These are phyloP conservation scores for Amaranthus cruentus DNA, from an alignment of 148 eudicot genomes.

Conservation along the genomic window DNA sequence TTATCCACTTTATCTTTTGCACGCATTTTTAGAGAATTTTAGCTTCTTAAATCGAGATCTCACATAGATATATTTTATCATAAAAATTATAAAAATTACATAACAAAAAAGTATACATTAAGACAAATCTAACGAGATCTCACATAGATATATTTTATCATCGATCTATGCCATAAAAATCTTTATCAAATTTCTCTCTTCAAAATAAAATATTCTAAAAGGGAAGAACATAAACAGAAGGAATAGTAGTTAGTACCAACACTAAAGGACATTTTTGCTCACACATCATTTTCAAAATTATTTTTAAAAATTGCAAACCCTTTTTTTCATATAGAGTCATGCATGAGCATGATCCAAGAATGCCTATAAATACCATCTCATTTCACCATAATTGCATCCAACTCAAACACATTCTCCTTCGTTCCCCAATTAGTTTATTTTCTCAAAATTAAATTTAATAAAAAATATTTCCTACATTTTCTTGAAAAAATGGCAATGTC, in stretches of 20 bases:
- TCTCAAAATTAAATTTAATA: neutral
- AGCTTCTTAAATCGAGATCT: too few relatives aligned
- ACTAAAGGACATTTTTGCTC: constrained; percentile 12
- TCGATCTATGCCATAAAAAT: too few relatives aligned
- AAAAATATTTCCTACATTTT: neutral
- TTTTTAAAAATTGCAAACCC: neutral
- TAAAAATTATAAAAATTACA: too few relatives aligned
- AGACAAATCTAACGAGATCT: too few relatives aligned
- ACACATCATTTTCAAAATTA: constrained; percentile 20
- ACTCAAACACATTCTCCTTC: neutral
- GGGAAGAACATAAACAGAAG: too few relatives aligned
- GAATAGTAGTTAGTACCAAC: neutral
- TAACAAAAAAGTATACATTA: too few relatives aligned
- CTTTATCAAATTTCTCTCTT: too few relatives aligned
- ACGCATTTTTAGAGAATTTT: too few relatives aligned
- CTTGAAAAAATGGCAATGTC: constrained; percentile 27
- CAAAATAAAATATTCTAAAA: too few relatives aligned
- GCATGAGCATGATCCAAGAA: constrained; percentile 7
- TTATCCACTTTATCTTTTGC: too few relatives aligned
- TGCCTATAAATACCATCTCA: constrained; percentile 30
- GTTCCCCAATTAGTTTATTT: neutral
- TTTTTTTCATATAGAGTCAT: constrained; percentile 2
- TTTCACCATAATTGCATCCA: constrained; percentile 12
- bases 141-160: too few relatives aligned
- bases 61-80: too few relatives aligned